A percentile compares a stretch with the other conserved stretches of the same genome.
These are phyloP conservation scores for Candida labiduridarum DNA, from an alignment of 1,139 yeast species.

Conservation along the genomic window DNA sequence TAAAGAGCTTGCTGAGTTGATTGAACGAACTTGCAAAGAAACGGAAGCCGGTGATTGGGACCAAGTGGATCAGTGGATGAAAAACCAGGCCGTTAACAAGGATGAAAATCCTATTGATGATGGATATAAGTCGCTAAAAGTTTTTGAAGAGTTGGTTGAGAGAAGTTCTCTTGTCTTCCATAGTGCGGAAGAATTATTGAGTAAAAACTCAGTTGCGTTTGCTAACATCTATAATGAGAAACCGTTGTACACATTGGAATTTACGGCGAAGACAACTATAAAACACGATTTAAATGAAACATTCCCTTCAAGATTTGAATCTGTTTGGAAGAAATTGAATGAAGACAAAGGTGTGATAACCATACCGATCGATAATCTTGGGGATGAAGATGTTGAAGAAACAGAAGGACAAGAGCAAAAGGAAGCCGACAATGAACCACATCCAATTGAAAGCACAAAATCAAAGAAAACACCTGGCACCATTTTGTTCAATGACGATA, in stretches of 20 bases:
- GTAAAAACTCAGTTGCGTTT: slow-evolving; percentile 19
- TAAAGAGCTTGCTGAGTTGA: slow-evolving; percentile 56
- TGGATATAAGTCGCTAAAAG: neutral
- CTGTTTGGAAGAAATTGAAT: slow-evolving; percentile 21
- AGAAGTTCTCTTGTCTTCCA: slow-evolving; percentile 2
- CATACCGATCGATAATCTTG: slow-evolving; percentile 17
- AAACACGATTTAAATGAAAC: slow-evolving; percentile 23
- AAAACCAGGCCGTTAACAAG: neutral
- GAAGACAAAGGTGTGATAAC: slow-evolving; percentile 15
- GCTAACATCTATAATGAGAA: slow-evolving; percentile 12
- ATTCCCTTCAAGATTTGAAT: slow-evolving; percentile 19
- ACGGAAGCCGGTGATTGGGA: too few relatives aligned
- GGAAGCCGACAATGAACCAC: slow-evolving; percentile 3
- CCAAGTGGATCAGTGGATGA: slow-evolving; percentile 29
- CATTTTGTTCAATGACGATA: slow-evolving; percentile 13
- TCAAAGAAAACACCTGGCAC: slow-evolving; percentile 3
- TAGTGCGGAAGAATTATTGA: slow-evolving; percentile 15
- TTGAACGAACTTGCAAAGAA: slow-evolving; percentile 38
- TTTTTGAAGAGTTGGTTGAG: slow-evolving; percentile 6
- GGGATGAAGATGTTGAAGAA: slow-evolving; percentile 18
- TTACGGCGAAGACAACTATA: slow-evolving; percentile 16
- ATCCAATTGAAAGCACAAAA: too few relatives aligned
- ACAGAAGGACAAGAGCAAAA: slow-evolving; percentile 9
- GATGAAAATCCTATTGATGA: neutral
- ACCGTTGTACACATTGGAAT: too few relatives aligned